These are phyloP conservation scores for Clavispora phyllophila DNA, from an alignment of 805 yeast species.

Conservation along the genomic window DNA sequence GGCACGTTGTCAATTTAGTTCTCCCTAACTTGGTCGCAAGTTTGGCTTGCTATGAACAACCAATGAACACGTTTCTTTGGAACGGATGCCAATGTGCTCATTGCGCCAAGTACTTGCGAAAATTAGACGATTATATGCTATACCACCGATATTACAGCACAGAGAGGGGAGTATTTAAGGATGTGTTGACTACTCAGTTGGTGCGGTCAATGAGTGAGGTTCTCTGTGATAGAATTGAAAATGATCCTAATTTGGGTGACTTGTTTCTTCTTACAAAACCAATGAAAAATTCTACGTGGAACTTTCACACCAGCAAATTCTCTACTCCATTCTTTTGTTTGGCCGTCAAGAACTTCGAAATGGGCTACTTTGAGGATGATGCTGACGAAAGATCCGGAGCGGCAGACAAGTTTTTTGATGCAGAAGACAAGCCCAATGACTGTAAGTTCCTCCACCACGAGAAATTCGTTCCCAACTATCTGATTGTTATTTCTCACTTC, in stretches of 20 bases:
- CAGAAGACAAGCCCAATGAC: constrained; percentile 13
- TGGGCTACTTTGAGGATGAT: constrained; percentile 33
- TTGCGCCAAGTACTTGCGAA: constrained; percentile 46
- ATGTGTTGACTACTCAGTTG: constrained; percentile 54
- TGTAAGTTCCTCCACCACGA: constrained; percentile 11
- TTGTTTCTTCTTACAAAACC: constrained; percentile 9
- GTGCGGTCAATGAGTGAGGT: constrained; percentile 49
- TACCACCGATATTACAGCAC: constrained; percentile 57
- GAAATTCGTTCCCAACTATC: constrained; percentile 13
- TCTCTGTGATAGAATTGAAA: constrained; percentile 17
- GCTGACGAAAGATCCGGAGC: constrained; percentile 11
- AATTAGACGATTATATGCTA: constrained; percentile 57
- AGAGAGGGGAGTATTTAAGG: constrained; percentile 45
- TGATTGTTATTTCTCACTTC: constrained; percentile 28
- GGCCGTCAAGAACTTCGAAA: constrained; percentile 28
- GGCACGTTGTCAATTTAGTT: constrained; percentile 38
- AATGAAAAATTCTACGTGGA: constrained; percentile 24
- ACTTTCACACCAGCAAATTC: constrained; percentile 24
- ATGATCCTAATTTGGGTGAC: constrained; percentile 14
- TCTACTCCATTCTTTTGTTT: constrained; percentile 32
- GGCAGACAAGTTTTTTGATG: constrained; percentile 18
- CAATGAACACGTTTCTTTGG: constrained; percentile 69
- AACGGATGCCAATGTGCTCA: constrained; percentile 66
- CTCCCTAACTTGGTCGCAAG: constrained; percentile 59
- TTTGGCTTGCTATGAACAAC: constrained; percentile 63